Evolutionary conservation across 192 early-diverging fungal genomes (phyloP), one percentile per base, ranked within the genome.

Genomic region (Coemansia sp.): DNA sequence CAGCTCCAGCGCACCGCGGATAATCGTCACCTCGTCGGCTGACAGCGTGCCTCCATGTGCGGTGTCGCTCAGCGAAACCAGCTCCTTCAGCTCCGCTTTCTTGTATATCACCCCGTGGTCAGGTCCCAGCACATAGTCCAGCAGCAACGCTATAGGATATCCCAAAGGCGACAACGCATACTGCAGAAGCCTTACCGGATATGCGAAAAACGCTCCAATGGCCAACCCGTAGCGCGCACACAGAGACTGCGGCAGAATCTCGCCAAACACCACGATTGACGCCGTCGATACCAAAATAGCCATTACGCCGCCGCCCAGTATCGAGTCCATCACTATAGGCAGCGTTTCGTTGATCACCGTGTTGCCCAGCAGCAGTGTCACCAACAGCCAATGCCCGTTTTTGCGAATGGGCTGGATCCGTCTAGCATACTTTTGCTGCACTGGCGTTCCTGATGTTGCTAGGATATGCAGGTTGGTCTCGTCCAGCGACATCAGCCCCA

Each of bases 181-280:
- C 83, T 89, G 89, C n/a, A 92, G 63, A 7, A 83, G 51, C 25
- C 89, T 71, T 49, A 92, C 89, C 0, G 72, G 88, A 68, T 85
- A 89, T 14, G 95, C 92, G 76, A 96, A 94, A 45, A 89, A 88
- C 6, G 96, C 93, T 3, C 96, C 96, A 45, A 98, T 86, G 2
- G 88, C 87, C 51, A 98, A 84, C 0, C 96, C 95, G 72, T 96
- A 88, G 5, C 91, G 85, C 8, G 94, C 87, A 63, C 94, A 96
- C 8, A 96, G 81, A 12, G 95, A 91, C 66, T 96, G 94, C n/a
- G 96, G 95, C 61, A 98, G 91, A 60, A 97, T 93, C 87, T 99
- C 97, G 64, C 97, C 93, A 82, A 96, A 98, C 40, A 97, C 67
- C 10, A 99, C 92, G 67, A 99, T 93, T 48, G 96, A 75, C 0